Evolutionary conservation across 2,329 filamentous ascomycete species (phyloP).

Genomic region (Aureobasidium pullulans): DNA sequence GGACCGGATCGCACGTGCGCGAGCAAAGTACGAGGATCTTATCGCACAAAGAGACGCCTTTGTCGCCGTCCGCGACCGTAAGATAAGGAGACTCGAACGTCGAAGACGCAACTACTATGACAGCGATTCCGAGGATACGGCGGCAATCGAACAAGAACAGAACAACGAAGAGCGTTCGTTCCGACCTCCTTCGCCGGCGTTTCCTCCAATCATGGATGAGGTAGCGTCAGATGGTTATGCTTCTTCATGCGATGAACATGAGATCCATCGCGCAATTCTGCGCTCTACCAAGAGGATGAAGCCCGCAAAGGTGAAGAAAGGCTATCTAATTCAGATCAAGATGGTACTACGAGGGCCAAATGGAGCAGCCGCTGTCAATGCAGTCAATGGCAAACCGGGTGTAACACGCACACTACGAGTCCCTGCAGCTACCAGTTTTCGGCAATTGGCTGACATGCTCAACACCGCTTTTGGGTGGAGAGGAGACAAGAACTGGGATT

Average conservation of each 20-base stretch:
- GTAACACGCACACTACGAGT: not conserved
- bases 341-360: not conserved
- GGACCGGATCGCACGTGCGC: not conserved
- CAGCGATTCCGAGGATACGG: not conserved
- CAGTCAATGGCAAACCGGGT: not conserved
- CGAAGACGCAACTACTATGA: not conserved
- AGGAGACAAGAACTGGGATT: not conserved
- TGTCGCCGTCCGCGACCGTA: not conserved
- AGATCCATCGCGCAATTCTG: not conserved
- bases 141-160: not conserved
- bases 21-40: not conserved
- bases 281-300: not conserved
- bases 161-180: not conserved
- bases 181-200: not conserved
- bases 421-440: not conserved
- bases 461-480: not conserved
- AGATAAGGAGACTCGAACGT: not conserved
- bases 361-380: not conserved
- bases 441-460: not conserved
- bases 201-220: not conserved
- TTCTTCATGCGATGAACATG: not conserved
- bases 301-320: not conserved
- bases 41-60: not conserved
- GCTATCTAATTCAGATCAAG: not conserved
- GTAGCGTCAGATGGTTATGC: not conserved